Base-by-base conservation (phyloP, 2,329 filamentous ascomycete species). In the Colletotrichum sojae region DNA sequence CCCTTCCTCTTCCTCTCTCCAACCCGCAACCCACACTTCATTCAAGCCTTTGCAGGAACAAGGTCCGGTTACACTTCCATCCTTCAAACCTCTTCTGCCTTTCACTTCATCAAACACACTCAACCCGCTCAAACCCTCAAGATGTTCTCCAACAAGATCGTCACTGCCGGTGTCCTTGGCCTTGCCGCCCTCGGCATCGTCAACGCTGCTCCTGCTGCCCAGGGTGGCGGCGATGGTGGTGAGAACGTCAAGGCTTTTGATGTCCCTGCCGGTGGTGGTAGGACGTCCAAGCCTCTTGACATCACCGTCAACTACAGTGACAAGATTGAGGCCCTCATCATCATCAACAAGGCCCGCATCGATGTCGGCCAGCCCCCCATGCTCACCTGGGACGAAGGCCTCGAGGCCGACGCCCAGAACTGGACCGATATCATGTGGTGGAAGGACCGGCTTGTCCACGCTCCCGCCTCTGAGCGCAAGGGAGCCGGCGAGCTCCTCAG, bases 401-500 rank as follows among this genome's bases (percentile, higher is more conserved):
- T 67, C n/a, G 25, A 49, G 51, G 6, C 25, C 1, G 58, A 55
- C 18, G 63, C 63, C 31, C 15, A 49, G 13, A 13, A 16, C 51
- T 67, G 57, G 57, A 45, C 51, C 2, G 20, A 5, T 6, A 20
- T 18, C 12, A 22, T 62, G 22, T 25, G 22, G 22, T 25, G 22
- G 12, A 18, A 18, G 3, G 52, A 48, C 63, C 8, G 36, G 40
- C 20, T 63, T 5, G 40, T 49, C 12, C 63, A 40, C 13, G 57
- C 63, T 5, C 63, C 63, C 36, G 22, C 22, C n/a, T 53, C 49
- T 40, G 27, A 43, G 2, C 63, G 63, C 49, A 61, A 66, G 3
- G 63, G 49, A 4, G 57, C 63, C 15, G 63, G 57, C 1, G 63
- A 66, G 40, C 40, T 62, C 10, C 10, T 66, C 8, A 60, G 48